A percentile compares a stretch with the other conserved stretches of the same genome.
These are phyloP conservation scores for Colletotrichum sp. DNA, from an alignment of 2,329 filamentous ascomycete genomes.

Conservation along the genomic window DNA sequence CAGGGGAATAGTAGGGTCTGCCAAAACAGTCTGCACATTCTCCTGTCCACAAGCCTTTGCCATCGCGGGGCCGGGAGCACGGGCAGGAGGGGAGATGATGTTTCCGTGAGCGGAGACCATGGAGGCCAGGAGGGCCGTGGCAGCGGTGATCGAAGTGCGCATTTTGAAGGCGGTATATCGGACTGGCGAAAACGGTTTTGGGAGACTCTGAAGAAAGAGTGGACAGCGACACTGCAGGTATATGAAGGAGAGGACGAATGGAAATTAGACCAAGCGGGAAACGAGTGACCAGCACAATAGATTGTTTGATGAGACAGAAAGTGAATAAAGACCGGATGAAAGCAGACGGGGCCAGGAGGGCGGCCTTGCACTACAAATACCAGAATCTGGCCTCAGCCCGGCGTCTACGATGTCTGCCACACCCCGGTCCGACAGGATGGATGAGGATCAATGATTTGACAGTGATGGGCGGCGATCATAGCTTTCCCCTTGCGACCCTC, in stretches of 20 bases:
- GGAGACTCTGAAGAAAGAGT: not conserved
- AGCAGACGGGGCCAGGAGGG: not conserved
- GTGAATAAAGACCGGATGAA: not conserved
- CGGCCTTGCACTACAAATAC: constrained; percentile 11
- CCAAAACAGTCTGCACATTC: constrained; percentile 36
- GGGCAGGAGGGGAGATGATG: constrained; percentile 45
- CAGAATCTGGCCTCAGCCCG: not conserved
- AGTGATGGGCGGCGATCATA: constrained; percentile 10
- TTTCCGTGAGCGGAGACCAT: constrained; percentile 47
- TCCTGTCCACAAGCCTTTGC: constrained; percentile 47
- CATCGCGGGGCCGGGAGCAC: constrained; percentile 47
- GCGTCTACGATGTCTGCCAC: not conserved
- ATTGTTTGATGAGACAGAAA: not conserved
- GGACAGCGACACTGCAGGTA: not conserved
- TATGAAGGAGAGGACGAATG: not conserved
- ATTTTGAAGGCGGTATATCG: constrained; percentile 3
- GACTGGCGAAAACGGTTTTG: not conserved
- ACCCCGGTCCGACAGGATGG: not conserved
- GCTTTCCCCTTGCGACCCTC: not conserved
- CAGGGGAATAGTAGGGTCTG: constrained; percentile 39
- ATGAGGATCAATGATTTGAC: not conserved
- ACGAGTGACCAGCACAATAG: constrained; percentile 21
- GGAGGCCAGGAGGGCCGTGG: constrained; percentile 18
- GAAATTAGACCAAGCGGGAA: not conserved
- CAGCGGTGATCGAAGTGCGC: constrained; percentile 14